These are phyloP conservation scores for Bipolaris bicolor DNA, from an alignment of 2,329 filamentous ascomycete species.

Conservation along the genomic window DNA sequence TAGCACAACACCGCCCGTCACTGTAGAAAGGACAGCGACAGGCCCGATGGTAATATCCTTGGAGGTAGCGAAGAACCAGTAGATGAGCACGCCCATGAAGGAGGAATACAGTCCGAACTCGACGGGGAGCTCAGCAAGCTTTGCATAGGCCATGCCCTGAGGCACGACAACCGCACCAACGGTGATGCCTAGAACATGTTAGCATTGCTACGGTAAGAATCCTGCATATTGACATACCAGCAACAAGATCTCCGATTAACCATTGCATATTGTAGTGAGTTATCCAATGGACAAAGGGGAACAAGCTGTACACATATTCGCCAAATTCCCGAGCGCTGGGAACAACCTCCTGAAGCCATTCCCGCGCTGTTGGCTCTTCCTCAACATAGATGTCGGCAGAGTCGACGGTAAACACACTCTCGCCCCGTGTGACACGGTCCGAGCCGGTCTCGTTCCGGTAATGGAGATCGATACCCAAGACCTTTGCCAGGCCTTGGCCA, in stretches of 20 bases:
- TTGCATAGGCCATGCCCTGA: slow-evolving; percentile 94
- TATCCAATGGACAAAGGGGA: slow-evolving; percentile 93
- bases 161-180: slow-evolving; percentile 83
- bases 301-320: slow-evolving; percentile 72
- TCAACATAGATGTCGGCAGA: slow-evolving; percentile 82
- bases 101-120: slow-evolving; percentile 93
- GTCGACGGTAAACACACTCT: slow-evolving; percentile 76
- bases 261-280: slow-evolving; percentile 85
- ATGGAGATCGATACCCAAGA: slow-evolving; percentile 80
- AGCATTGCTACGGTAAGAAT: slow-evolving; percentile 11
- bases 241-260: slow-evolving; percentile 86
- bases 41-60: slow-evolving; percentile 99
- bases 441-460: slow-evolving; percentile 64
- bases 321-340: slow-evolving; percentile 64
- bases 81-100: slow-evolving; percentile 93
- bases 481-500: slow-evolving; percentile 76
- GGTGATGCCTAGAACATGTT: slow-evolving; percentile 62
- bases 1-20: slow-evolving; percentile 79
- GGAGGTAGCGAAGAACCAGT: slow-evolving; percentile 98
- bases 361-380: slow-evolving; percentile 73
- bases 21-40: slow-evolving; percentile 91
- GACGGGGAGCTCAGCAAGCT: slow-evolving; percentile 75
- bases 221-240: slow-evolving; percentile 63
- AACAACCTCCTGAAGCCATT: slow-evolving; percentile 71
- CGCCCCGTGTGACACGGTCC: slow-evolving; percentile 74